These are phyloP conservation scores for Zarea fungicola DNA, from an alignment of 2,329 filamentous ascomycete species.

Conservation along the genomic window DNA sequence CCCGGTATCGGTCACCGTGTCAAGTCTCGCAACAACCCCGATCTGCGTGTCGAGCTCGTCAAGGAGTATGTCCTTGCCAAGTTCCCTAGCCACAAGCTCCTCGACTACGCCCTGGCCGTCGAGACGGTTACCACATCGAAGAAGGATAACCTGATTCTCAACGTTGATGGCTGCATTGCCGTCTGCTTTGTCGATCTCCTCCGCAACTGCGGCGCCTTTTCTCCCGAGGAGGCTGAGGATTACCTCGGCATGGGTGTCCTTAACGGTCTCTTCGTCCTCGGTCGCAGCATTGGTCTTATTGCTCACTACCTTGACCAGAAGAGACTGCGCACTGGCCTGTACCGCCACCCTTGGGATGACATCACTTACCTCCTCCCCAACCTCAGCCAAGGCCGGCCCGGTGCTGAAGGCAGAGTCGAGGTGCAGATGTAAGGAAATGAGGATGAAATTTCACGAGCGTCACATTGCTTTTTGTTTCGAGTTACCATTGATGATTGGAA, in stretches of 20 bases:
- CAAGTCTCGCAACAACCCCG: slow-evolving; percentile 99
- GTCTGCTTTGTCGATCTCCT: slow-evolving; percentile 98
- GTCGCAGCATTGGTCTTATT: slow-evolving; percentile 96
- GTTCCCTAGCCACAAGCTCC: slow-evolving; percentile 96
- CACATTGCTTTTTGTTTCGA: slow-evolving; percentile 21
- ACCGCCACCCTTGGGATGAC: slow-evolving; percentile 99
- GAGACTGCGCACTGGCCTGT: slow-evolving; percentile 94
- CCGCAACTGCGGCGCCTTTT: slow-evolving; percentile 97
- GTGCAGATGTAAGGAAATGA: slow-evolving; percentile 60
- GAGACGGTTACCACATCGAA: slow-evolving; percentile 98
- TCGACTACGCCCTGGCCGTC: slow-evolving; percentile 96
- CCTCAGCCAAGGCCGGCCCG: slow-evolving; percentile 64
- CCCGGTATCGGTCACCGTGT: slow-evolving; percentile 98
- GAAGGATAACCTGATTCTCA: slow-evolving; percentile 99
- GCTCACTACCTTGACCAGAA: slow-evolving; percentile 99
- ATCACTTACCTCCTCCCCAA: slow-evolving; percentile 91
- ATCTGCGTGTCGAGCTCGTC: slow-evolving; percentile 98
- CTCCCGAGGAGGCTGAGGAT: slow-evolving; percentile 91
- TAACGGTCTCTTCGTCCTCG: slow-evolving; percentile 98
- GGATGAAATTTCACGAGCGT: slow-evolving; percentile 21
- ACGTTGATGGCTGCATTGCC: slow-evolving; percentile 96
- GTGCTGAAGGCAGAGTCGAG: slow-evolving; percentile 82
- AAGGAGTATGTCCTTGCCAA: slow-evolving; percentile 98
- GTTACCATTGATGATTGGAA: slow-evolving; percentile 8
- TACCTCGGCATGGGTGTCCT: slow-evolving; percentile 99